Conservation (phyloP, 805 yeast species). For the Komagataella phaffii region DNA sequence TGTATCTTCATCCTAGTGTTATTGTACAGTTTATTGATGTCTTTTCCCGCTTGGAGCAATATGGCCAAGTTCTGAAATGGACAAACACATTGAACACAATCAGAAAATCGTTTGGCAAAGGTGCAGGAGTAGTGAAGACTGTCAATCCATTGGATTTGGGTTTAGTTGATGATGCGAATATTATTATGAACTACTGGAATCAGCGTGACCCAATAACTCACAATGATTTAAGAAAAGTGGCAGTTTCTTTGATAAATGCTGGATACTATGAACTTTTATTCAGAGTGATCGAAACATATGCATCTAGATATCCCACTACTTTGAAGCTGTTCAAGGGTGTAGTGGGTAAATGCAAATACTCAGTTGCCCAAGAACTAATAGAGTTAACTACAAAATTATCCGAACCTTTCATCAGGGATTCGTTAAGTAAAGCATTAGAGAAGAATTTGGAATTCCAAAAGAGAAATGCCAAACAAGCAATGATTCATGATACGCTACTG, state of each 20-base stretch:
- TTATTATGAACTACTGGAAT: slow-evolving; percentile 15
- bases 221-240: slow-evolving; percentile 12
- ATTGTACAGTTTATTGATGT: slow-evolving; percentile 19
- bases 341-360: background rate
- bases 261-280: slow-evolving; percentile 8
- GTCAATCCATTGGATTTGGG: slow-evolving; percentile 4
- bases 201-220: slow-evolving; percentile 14
- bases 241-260: slow-evolving; percentile 9
- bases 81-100: slow-evolving; percentile 13
- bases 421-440: slow-evolving; percentile 1
- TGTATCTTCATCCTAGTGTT: slow-evolving; percentile 23
- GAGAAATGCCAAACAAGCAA: slow-evolving; percentile 9
- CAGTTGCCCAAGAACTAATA: background rate
- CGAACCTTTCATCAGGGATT: background rate
- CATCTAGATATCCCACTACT: background rate
- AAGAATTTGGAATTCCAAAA: slow-evolving; percentile 3
- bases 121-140: slow-evolving; percentile 6
- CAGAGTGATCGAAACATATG: slow-evolving; percentile 5
- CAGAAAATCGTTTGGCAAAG: slow-evolving; percentile 13
- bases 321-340: background rate
- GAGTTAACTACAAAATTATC: background rate
- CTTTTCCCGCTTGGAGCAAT: slow-evolving; percentile 14
- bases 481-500: slow-evolving; percentile 6
- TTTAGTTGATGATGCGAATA: slow-evolving; percentile 9
- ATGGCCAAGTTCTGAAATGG: slow-evolving; percentile 18